These are phyloP conservation scores for Blastobotrys terrestris DNA, from an alignment of 805 yeast genomes.

Conservation along the genomic window DNA sequence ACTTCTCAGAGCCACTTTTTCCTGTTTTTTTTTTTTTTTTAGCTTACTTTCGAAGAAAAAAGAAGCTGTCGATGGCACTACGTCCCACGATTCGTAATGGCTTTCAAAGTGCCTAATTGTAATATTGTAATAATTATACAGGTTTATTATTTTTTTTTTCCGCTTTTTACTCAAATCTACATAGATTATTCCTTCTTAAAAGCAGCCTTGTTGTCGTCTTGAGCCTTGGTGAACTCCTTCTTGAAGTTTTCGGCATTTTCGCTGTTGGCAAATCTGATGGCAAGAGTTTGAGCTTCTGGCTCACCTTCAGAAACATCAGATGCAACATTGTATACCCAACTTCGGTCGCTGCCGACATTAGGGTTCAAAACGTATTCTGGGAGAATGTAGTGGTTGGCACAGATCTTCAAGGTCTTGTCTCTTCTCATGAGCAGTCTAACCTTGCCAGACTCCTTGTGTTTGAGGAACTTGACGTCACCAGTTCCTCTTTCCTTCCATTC, in stretches of 20 bases:
- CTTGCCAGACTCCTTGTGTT: slow-evolving; percentile 77
- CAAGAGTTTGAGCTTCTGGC: slow-evolving; percentile 93
- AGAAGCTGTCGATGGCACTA: neutral
- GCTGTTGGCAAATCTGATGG: slow-evolving; percentile 71
- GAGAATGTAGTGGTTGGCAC: slow-evolving; percentile 83
- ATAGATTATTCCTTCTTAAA: neutral
- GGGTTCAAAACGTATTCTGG: slow-evolving; percentile 81
- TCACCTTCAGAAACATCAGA: slow-evolving; percentile 94
- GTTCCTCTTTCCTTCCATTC: slow-evolving; percentile 99
- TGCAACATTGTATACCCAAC: slow-evolving; percentile 95
- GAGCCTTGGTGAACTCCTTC: slow-evolving; percentile 84
- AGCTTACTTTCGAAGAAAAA: no score
- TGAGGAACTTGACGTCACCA: slow-evolving; percentile 92
- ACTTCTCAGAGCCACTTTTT: neutral
- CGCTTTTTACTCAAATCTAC: neutral
- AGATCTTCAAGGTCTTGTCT: slow-evolving; percentile 95
- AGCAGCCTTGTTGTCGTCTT: slow-evolving; percentile 52
- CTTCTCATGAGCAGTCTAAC: slow-evolving; percentile 96
- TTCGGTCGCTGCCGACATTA: slow-evolving; percentile 94
- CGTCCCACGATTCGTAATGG: no score
- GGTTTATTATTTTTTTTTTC: neutral
- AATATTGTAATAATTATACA: neutral
- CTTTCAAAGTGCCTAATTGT: no score
- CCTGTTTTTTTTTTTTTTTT: neutral
- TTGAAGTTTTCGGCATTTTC: slow-evolving; percentile 88